These are phyloP conservation scores for Suhomyces pyralidae DNA, from an alignment of 805 yeast genomes.

Conservation along the genomic window DNA sequence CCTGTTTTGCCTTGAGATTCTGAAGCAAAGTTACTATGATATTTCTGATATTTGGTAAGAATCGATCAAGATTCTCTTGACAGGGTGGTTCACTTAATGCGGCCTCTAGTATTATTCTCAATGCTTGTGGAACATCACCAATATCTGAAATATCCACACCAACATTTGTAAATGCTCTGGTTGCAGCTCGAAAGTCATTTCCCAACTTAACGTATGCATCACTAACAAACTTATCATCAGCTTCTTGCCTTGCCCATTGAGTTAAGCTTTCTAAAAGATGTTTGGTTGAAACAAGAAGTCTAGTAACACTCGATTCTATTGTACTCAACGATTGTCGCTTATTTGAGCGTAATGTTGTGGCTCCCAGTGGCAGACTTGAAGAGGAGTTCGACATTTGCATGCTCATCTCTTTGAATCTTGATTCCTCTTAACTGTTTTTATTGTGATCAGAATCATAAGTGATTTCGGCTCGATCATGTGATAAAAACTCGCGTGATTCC, in stretches of 20 bases:
- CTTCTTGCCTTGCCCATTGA: constrained; percentile 83
- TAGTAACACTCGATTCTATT: constrained; percentile 73
- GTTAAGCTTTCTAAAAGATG: constrained; percentile 82
- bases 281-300: constrained; percentile 83
- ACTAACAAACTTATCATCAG: constrained; percentile 79
- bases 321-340: constrained; percentile 38
- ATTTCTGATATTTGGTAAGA: constrained; percentile 79
- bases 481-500: background rate
- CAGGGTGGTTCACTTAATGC: constrained; percentile 85
- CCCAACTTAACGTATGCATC: constrained; percentile 90
- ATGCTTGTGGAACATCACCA: constrained; percentile 84
- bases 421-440: background rate
- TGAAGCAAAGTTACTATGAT: constrained; percentile 79
- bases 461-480: background rate
- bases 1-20: constrained; percentile 77
- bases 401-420: background rate
- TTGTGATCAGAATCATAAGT: background rate
- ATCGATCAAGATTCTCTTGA: constrained; percentile 74
- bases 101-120: constrained; percentile 77
- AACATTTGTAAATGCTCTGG: constrained; percentile 71
- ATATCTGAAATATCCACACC: constrained; percentile 81
- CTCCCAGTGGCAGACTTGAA: constrained; percentile 1
- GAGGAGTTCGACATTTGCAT: constrained; percentile 9
- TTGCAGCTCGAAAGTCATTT: constrained; percentile 85
- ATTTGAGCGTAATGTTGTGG: constrained; percentile 3